A percentile compares a stretch with the other conserved stretches of the same genome.
Evolutionary conservation across 2,329 filamentous ascomycete species (phyloP).

Genomic region (Lomentospora prolificans): DNA sequence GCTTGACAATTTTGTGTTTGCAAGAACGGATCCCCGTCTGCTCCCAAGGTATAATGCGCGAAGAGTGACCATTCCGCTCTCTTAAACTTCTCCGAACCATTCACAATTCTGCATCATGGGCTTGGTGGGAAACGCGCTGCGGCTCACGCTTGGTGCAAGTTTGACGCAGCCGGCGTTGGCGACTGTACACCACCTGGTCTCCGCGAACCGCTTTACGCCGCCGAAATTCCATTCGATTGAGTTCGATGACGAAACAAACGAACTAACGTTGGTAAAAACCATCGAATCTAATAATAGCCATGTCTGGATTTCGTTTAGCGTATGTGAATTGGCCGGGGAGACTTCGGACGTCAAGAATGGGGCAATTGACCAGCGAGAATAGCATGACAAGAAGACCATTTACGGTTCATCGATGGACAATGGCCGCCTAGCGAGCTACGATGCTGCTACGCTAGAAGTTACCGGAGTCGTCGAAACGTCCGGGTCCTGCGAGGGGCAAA

Average conservation of each 20-base stretch:
- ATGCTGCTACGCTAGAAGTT: background rate
- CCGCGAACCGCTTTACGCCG: background rate
- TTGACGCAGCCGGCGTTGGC: background rate
- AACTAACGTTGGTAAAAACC: background rate
- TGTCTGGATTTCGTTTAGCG: background rate
- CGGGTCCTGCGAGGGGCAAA: background rate
- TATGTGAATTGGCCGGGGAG: background rate
- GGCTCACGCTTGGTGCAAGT: background rate
- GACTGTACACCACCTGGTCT: background rate
- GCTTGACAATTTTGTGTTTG: too few species aligned
- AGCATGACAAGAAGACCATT: background rate
- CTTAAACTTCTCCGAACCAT: too few species aligned
- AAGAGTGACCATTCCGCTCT: too few species aligned
- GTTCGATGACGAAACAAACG: background rate
- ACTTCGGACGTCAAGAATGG: background rate
- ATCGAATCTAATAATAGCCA: background rate
- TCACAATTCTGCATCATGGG: too few species aligned
- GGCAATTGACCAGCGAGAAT: too few species aligned
- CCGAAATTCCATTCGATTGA: background rate
- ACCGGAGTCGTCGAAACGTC: background rate
- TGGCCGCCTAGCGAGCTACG: background rate
- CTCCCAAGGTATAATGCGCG: too few species aligned
- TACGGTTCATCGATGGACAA: constrained; percentile 1
- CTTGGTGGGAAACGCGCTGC: background rate
- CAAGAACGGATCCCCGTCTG: too few species aligned